Base-by-base conservation (phyloP, 345 rosid species). In the Bruguiera sexangula region DNA sequence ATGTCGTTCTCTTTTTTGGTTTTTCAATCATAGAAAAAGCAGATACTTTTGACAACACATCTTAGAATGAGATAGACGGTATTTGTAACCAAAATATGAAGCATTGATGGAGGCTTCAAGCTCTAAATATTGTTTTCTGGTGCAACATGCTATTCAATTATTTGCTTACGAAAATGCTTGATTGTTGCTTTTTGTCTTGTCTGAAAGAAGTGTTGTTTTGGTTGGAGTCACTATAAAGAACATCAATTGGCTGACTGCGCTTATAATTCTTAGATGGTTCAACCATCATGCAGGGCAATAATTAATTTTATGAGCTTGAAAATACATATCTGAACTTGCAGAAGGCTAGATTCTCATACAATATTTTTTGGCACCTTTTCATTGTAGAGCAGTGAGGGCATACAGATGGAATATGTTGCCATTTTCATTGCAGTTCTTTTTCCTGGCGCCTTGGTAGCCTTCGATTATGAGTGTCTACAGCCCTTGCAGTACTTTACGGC, bases 361-460 rank as follows among this genome's bases (percentile, higher is more conserved):
- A 70, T 67, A 64, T 21, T 60, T 74, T 79, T 75, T 58, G 84
- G 86, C 73, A 80, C 74, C 66, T 75, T 78, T 78, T 79, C 67
- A 69, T 85, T 80, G 78, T 72, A 81, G 74, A 81, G 82, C 96
- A 91, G 97, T 79, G 98, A 89, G 83, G 96, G 95, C 62, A 74
- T 94, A 70, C 88, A 80, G 76, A 77, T 80, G 79, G 97, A 94
- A 69, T 88, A 89, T 79, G 74, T 94, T 69, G 96, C 97, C 24
- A 66, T 95, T 69, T 90, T 89, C 72, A 34, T 91, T n/a, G 97
- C 99, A 8, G 68, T 85, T 78, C 52, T 95, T 13, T 95, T 95
- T 67, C 97, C 99, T 2, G 96, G 99, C 50, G 99, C 97, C 57
- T 83, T 92, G 46, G 96, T 88, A 60, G 97, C 99, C 76, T 87